Evolutionary conservation across 2,329 filamentous ascomycete species (phyloP), one percentile per base, ranked within the genome.

Genomic region (Aureobasidium namibiae): DNA sequence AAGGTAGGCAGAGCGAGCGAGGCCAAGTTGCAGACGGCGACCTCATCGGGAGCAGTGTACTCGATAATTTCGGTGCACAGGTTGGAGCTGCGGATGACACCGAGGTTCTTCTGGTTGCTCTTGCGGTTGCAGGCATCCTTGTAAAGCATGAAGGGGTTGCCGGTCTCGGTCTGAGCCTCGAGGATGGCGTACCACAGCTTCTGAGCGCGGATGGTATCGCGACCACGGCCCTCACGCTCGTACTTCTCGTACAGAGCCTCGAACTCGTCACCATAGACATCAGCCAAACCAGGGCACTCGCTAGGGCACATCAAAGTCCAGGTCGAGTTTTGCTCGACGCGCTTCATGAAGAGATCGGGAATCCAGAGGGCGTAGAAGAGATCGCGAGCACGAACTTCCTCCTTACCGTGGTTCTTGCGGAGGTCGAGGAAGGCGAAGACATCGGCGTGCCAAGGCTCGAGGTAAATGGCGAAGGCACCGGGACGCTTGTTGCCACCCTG

Each of bases 81-180:
- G 76, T 99, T 99, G 70, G 94, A 99, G 82, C 90, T 96, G 75
- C 91, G 91, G 69, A 99, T 99, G 63, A 92, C 96, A 65, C 94
- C 94, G 33, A 99, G 82, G 78, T 99, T 99, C 87, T 99, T 97
- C 80, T 99, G 94, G 84, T 99, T 99, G 82, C 92, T 96, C 88
- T 99, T 99, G 74, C 86, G 86, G 84, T 99, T 99, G 85, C 89
- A 92, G 70, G 87, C 83, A 77, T 99, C 94, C 82, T 99, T 99
- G 86, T 99, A 99, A 62, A 97, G 86, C 90, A 99, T 99, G 79
- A 96, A 99, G 50, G 94, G 94, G 77, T 95, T 97, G 67, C 94
- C 94, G 46, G 94, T 99, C 84, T 99, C 94, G 34, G 92, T 97
- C 80, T 99, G 94, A 52, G 94, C 90, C 78, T 99, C 94, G 49